Evolutionary conservation across 1,284 basidiomycete species (phyloP).

Genomic region (Omphalotus olearius): DNA sequence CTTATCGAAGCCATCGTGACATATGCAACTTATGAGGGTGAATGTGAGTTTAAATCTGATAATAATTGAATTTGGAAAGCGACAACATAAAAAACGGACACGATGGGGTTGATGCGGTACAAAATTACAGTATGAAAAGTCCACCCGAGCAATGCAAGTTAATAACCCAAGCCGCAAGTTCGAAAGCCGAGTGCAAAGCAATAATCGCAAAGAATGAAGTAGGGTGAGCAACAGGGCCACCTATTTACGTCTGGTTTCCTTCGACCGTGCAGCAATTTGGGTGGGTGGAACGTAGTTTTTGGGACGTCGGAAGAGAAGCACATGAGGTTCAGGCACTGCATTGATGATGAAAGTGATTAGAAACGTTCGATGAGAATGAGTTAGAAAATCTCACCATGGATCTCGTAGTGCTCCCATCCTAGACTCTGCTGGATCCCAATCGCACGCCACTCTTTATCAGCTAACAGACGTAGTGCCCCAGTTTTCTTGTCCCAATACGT

Average conservation of each 20-base stretch:
- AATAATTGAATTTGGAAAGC: too few species aligned
- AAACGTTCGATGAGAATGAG: neutral
- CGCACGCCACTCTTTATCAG: constrained; percentile 90
- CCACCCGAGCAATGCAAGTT: neutral
- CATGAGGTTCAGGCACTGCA: constrained; percentile 86
- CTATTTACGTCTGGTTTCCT: constrained; percentile 17
- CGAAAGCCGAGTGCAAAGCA: constrained; percentile 12
- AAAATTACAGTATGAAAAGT: neutral
- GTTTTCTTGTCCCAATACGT: constrained; percentile 57
- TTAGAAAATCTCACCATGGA: constrained; percentile 69
- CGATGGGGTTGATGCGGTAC: neutral
- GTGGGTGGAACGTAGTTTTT: constrained; percentile 58
- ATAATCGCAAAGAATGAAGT: neutral
- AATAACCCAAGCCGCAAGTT: neutral
- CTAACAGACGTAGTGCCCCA: constrained; percentile 78
- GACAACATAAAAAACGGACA: too few species aligned
- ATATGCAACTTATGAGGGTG: too few species aligned
- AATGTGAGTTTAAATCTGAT: too few species aligned
- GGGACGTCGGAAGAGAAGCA: constrained; percentile 72
- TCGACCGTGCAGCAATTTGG: constrained; percentile 30
- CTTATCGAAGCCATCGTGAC: too few species aligned
- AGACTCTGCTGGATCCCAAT: constrained; percentile 95
- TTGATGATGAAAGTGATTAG: constrained; percentile 7
- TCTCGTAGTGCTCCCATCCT: constrained; percentile 97
- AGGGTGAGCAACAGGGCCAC: neutral